phyloP scores from a whole-genome alignment of 371 early-diverging fungal species.

The Coelomomyces lativittatus region DNA sequence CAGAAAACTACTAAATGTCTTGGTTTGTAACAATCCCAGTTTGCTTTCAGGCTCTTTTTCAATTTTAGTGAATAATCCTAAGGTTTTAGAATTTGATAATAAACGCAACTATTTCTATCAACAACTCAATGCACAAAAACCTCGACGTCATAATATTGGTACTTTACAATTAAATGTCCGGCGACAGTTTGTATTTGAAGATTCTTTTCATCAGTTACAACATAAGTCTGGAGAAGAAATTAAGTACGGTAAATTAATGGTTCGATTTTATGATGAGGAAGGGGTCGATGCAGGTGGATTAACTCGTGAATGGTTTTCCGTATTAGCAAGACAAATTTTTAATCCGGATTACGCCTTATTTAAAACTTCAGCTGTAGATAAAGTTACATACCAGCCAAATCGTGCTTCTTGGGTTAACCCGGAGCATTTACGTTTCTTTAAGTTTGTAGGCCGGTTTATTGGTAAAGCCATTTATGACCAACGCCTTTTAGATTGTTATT shows the following conservation, averaged over 20 bases:
- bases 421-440: slow-evolving; percentile 89
- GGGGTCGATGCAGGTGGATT: slow-evolving; percentile 98
- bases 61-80: slow-evolving; percentile 83
- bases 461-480: slow-evolving; percentile 97
- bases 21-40: slow-evolving; percentile 89
- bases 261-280: slow-evolving; percentile 90
- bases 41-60: slow-evolving; percentile 91
- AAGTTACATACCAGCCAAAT: slow-evolving; percentile 91
- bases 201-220: slow-evolving; percentile 83
- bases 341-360: slow-evolving; percentile 97
- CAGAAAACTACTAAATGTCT: slow-evolving; percentile 81
- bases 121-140: slow-evolving; percentile 59
- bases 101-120: slow-evolving; percentile 92
- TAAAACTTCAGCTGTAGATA: slow-evolving; percentile 82
- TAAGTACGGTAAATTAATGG: slow-evolving; percentile 77
- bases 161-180: slow-evolving; percentile 74
- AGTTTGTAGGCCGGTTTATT: slow-evolving; percentile 95
- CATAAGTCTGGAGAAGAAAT: slow-evolving; percentile 77
- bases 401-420: slow-evolving; percentile 82
- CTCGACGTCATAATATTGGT: slow-evolving; percentile 42
- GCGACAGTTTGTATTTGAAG: slow-evolving; percentile 85
- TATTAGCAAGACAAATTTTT: slow-evolving; percentile 90
- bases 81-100: slow-evolving; percentile 94
- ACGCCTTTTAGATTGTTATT: slow-evolving; percentile 81
- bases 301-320: slow-evolving; percentile 95